Evolutionary conservation across 108 stramenopile genomes (phyloP), one percentile per base, ranked within the genome.

Genomic region (Schizochytrium sp.): DNA sequence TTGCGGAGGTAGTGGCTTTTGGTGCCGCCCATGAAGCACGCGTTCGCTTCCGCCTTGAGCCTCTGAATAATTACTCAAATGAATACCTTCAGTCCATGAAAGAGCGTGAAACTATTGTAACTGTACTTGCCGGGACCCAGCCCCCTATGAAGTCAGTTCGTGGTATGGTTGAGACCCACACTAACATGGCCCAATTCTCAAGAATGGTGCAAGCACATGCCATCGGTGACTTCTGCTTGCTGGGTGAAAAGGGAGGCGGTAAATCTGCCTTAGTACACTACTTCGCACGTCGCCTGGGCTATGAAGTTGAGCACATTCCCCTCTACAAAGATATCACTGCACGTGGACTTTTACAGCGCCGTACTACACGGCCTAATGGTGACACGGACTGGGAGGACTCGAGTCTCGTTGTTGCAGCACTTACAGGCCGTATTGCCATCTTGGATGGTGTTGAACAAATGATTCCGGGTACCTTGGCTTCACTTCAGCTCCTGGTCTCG

Each of bases 381-480:
- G 88, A 95, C 46, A 97, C 96, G 5, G 89, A 56, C 10, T 98
- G 97, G 97, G 90, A 89, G 88, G 92, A 94, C 56, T 94, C 95
- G 2, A 96, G 96, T 3, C 89, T 98, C 53, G 89, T 95, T 2
- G 76, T 88, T 45, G 96, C 97, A 0, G 96, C 95, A 46, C 50
- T 90, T 60, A 89, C 91, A 3, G 97, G 96, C 4, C 76, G 87
- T 42, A 57, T 91, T 7, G 89, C 91, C 0, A 90, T 96, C 56
- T 89, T 98, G 46, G 97, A 98, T 92, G 96, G 96, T 15, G 90
- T 96, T 40, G 95, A 98, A 40, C 96, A 95, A 61, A 89, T 96
- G 46, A 91, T 83, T 83, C 76, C 76, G 5, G 76, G 76, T 17
- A 83, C 76, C 8, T 40, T 83, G 7, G 76, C 76, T 53, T 83